These are phyloP conservation scores for Tolypocladium guangdongense DNA, from an alignment of 2,329 filamentous ascomycete genomes.

Conservation along the genomic window DNA sequence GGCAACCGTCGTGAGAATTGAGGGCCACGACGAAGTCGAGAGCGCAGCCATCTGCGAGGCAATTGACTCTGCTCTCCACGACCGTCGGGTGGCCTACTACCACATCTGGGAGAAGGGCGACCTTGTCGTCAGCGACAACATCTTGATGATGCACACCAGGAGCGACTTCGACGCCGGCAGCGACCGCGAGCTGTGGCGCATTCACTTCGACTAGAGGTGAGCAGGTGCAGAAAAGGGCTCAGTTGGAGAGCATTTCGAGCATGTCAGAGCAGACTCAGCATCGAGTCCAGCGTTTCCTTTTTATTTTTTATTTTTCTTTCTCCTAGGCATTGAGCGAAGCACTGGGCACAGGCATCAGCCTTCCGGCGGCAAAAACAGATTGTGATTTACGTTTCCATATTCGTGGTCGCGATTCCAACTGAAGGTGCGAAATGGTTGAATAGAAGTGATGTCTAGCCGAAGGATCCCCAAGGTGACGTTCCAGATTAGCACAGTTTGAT, in stretches of 20 bases:
- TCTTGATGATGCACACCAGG: slow-evolving; percentile 36
- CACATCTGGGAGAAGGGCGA: slow-evolving; percentile 45
- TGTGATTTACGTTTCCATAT: not conserved
- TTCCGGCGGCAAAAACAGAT: not conserved
- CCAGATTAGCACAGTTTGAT: not conserved
- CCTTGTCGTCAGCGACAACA: slow-evolving; percentile 41
- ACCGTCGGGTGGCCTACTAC: slow-evolving; percentile 37
- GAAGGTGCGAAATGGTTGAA: too few species aligned
- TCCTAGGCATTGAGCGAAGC: not conserved
- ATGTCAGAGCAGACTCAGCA: not conserved
- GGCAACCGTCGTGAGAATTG: slow-evolving; percentile 31
- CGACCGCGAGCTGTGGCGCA: slow-evolving; percentile 37
- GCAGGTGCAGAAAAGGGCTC: not conserved
- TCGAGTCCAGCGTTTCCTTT: not conserved
- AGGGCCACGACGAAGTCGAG: slow-evolving; percentile 19
- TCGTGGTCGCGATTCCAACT: not conserved
- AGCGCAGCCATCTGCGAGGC: slow-evolving; percentile 24
- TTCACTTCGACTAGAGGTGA: slow-evolving; percentile 33
- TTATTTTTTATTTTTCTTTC: not conserved
- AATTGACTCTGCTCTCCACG: slow-evolving; percentile 33
- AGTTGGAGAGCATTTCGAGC: not conserved
- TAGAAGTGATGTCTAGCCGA: too few species aligned
- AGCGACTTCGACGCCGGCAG: slow-evolving; percentile 32
- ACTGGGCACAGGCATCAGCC: not conserved
- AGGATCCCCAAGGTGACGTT: too few species aligned